phyloP scores from a whole-genome alignment of 1,284 basidiomycete genomes.

The Wolfiporia cocos region DNA sequence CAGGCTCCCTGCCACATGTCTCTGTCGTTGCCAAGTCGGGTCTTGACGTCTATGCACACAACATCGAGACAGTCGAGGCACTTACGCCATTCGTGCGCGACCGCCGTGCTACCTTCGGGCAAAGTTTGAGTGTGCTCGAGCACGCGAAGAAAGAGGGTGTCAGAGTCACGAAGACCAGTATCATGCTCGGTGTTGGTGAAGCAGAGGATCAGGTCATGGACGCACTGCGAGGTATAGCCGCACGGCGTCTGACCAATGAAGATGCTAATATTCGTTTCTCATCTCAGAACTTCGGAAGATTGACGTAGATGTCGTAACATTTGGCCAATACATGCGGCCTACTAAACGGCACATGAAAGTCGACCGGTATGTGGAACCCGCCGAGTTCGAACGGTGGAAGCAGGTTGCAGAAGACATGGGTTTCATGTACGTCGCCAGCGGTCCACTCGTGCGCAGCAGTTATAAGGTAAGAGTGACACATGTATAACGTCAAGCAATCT shows the following conservation, averaged over 20 bases:
- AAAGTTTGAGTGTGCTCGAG: slow-evolving; percentile 81
- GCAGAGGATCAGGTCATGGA: slow-evolving; percentile 78
- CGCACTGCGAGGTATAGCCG: slow-evolving; percentile 66
- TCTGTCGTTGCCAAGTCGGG: slow-evolving; percentile 85
- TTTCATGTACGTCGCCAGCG: slow-evolving; percentile 96
- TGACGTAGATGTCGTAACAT: slow-evolving; percentile 96
- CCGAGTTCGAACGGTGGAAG: slow-evolving; percentile 93
- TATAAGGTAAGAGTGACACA: slow-evolving; percentile 84
- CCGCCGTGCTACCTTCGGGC: slow-evolving; percentile 88
- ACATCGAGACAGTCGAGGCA: slow-evolving; percentile 92
- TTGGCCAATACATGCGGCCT: slow-evolving; percentile 99
- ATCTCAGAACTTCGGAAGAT: slow-evolving; percentile 75
- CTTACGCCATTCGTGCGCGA: slow-evolving; percentile 95
- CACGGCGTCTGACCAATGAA: not conserved
- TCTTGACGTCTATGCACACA: slow-evolving; percentile 97
- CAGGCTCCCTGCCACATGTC: slow-evolving; percentile 73
- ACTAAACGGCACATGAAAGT: slow-evolving; percentile 99
- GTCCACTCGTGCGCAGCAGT: slow-evolving; percentile 91
- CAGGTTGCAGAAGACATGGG: slow-evolving; percentile 87
- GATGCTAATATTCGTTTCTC: slow-evolving; percentile 2
- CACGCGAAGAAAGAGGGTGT: slow-evolving; percentile 81
- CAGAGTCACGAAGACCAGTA: slow-evolving; percentile 94
- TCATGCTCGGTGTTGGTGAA: slow-evolving; percentile 99
- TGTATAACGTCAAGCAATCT: no score
- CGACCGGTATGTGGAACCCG: slow-evolving; percentile 89